These are phyloP conservation scores for Meredithiella fracta DNA, from an alignment of 2,329 filamentous ascomycete species.

Conservation along the genomic window DNA sequence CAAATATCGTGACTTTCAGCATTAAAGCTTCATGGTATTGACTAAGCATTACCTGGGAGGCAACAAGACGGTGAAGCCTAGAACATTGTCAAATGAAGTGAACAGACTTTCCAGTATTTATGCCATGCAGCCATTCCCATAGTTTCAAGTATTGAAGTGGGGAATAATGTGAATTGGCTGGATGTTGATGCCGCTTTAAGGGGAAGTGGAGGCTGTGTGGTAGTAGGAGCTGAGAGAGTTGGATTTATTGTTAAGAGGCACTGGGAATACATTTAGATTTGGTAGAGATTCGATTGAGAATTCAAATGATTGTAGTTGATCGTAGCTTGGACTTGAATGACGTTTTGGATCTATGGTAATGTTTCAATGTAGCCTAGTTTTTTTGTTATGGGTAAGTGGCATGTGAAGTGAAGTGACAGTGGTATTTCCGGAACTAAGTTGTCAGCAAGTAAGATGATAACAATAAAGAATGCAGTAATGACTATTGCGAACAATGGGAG, in stretches of 20 bases:
- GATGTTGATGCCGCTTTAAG: not conserved
- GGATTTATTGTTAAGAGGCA: not conserved
- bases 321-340: too few relatives aligned
- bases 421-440: too few relatives aligned
- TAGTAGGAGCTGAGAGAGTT: not conserved
- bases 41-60: not conserved
- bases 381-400: too few relatives aligned
- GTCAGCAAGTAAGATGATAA: too few relatives aligned
- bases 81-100: not conserved
- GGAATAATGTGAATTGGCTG: not conserved
- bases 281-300: not conserved
- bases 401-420: too few relatives aligned
- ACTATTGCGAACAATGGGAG: too few relatives aligned
- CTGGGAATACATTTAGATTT: not conserved
- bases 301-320: not conserved
- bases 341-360: too few relatives aligned
- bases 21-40: too few relatives aligned
- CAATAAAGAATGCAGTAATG: too few relatives aligned
- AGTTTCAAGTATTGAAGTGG: not conserved
- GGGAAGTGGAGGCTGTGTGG: not conserved
- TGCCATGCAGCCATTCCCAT: too few relatives aligned
- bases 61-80: not conserved
- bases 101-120: not conserved
- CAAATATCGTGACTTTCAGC: too few relatives aligned
- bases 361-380: too few relatives aligned